Evolutionary conservation across 345 rosid species (phyloP), one percentile per base, ranked within the genome.

Genomic region (Hypericum androsaemum): DNA sequence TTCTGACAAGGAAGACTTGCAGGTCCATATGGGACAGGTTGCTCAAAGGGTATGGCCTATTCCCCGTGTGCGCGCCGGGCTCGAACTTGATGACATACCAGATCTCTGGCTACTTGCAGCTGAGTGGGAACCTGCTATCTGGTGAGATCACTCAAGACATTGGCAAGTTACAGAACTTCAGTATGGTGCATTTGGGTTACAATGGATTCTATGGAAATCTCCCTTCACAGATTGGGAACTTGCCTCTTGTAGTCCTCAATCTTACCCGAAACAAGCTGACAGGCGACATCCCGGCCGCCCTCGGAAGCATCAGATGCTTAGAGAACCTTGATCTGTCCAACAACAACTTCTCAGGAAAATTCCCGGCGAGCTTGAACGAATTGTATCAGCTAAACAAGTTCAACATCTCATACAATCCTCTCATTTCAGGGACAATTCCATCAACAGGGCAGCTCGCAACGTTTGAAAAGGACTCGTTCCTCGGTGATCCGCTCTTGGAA

Each of bases 401-500:
- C 73, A 87, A 90, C 64, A 72, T 90, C 69, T 90, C 98, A 8
- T 82, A 61, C 74, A 90, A 90, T 74, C 89, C 80, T 6, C 39
- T 70, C 8, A 76, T 90, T 47, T 71, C 89, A 0, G 98, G 98
- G 0, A 40, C 41, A 51, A 63, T 87, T 53, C 92, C 98, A 10
- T 17, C 69, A 14, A 82, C 87, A 0, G 98, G 98, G 45, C 96
- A 87, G 58, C 58, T 90, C 49, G 66, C 77, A 35, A 90, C 98
- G 0, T 71, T 90, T 41, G 98, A 84, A 22, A 59, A 72, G 59
- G 82, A 75, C 0, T 84, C 95, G 12, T 90, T 72, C 67, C 77
- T 87, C 11, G 98, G 96, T 11, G 71, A 82, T 66, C 96, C 98
- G 3, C 61, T 62, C 35, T 71, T 90, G 62, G 12, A 7, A 5